A percentile compares a stretch with the other conserved stretches of the same genome.
Evolutionary conservation across 2,329 filamentous ascomycete species (phyloP).

Genomic region (Nigrospora osmanthi): DNA sequence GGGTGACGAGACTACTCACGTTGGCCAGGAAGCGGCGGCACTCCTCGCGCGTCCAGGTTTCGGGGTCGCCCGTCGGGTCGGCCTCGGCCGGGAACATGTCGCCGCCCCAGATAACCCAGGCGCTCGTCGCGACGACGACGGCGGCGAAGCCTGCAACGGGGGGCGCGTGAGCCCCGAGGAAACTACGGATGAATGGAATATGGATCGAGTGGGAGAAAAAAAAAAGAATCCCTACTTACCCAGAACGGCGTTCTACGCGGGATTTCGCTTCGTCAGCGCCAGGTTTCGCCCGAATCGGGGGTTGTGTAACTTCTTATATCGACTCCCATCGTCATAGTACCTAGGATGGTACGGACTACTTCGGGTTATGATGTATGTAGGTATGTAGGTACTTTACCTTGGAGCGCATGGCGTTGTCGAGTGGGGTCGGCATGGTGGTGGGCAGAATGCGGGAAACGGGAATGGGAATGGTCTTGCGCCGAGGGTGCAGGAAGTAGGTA

Average conservation of each 20-base stretch:
- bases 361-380: too few relatives aligned
- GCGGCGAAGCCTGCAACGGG: constrained; percentile 65
- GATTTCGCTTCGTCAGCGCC: neutral
- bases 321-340: too few relatives aligned
- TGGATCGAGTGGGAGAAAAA: too few relatives aligned
- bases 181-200: too few relatives aligned
- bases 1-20: constrained; percentile 48
- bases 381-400: too few relatives aligned
- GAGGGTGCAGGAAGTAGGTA: too few relatives aligned
- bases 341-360: too few relatives aligned
- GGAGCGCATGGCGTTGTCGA: constrained; percentile 63
- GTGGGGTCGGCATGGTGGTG: constrained; percentile 59
- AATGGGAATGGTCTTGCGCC: too few relatives aligned
- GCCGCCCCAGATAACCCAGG: constrained; percentile 78
- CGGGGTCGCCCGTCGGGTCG: constrained; percentile 71
- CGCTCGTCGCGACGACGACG: constrained; percentile 71
- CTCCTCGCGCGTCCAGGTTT: constrained; percentile 71
- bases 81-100: constrained; percentile 70
- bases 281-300: neutral
- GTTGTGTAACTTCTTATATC: too few relatives aligned
- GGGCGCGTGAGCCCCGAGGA: too few relatives aligned
- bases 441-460: too few relatives aligned
- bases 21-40: constrained; percentile 71
- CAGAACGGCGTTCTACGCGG: constrained; percentile 56
- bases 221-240: constrained; percentile 33